These are phyloP conservation scores for Barnettozyma sp. DNA, from an alignment of 805 yeast genomes.

Conservation along the genomic window DNA sequence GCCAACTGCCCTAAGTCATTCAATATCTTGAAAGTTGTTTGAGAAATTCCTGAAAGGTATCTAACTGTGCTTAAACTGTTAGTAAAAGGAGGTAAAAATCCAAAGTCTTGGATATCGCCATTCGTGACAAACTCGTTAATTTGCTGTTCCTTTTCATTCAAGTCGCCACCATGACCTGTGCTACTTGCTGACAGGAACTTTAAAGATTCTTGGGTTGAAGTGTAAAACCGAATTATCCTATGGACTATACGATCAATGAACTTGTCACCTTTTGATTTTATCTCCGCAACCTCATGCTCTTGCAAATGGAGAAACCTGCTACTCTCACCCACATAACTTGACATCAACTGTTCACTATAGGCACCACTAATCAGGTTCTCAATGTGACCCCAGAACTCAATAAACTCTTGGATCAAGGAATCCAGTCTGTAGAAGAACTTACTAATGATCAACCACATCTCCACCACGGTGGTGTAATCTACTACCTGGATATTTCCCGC, in stretches of 20 bases:
- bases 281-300: slow-evolving; percentile 34
- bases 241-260: slow-evolving; percentile 31
- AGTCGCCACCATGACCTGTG: background rate
- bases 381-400: slow-evolving; percentile 49
- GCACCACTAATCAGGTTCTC: slow-evolving; percentile 46
- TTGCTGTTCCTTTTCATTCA: too few species aligned
- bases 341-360: slow-evolving; percentile 32
- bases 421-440: slow-evolving; percentile 37
- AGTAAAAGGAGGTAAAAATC: slow-evolving; percentile 58
- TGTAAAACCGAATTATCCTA: slow-evolving; percentile 27
- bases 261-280: slow-evolving; percentile 33
- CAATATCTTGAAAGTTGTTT: slow-evolving; percentile 34
- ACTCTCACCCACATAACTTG: slow-evolving; percentile 27
- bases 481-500: slow-evolving; percentile 26
- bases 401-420: slow-evolving; percentile 33
- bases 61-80: slow-evolving; percentile 55
- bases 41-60: slow-evolving; percentile 42
- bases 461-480: slow-evolving; percentile 50
- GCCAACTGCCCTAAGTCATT: slow-evolving; percentile 39
- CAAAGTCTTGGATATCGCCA: slow-evolving; percentile 33
- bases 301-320: slow-evolving; percentile 35
- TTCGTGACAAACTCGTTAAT: slow-evolving; percentile 18
- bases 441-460: slow-evolving; percentile 49
- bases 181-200: slow-evolving; percentile 6
- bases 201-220: slow-evolving; percentile 26